A percentile compares a stretch with the other conserved stretches of the same genome.
Evolutionary conservation across 2,329 filamentous ascomycete species (phyloP).

Genomic region (Botrytis byssoidea): DNA sequence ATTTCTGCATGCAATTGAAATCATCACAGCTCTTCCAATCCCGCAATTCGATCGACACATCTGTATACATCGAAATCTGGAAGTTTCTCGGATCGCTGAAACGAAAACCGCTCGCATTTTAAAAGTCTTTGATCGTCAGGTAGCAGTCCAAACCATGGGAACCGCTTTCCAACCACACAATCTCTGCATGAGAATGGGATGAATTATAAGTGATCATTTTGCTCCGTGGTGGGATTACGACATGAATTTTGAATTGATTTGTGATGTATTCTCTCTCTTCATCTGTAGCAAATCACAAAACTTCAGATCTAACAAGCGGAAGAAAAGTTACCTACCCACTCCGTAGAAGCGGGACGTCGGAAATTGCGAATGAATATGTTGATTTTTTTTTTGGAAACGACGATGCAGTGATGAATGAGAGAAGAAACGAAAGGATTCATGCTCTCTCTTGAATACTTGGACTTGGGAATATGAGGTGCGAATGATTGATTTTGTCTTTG

Average conservation of each 20-base stretch:
- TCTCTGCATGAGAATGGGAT: neutral
- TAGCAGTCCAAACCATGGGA: no score
- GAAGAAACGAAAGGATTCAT: neutral
- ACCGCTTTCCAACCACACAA: neutral
- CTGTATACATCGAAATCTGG: no score
- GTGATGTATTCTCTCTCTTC: neutral
- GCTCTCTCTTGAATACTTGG: neutral
- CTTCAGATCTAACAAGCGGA: neutral
- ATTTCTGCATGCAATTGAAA: no score
- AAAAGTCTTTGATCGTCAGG: no score
- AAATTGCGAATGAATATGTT: neutral
- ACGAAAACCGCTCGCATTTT: no score
- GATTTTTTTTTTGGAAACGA: accelerated
- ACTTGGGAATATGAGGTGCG: neutral
- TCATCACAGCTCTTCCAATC: no score
- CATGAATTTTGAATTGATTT: neutral
- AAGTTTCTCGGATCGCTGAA: no score
- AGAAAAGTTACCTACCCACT: neutral
- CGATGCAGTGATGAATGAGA: neutral
- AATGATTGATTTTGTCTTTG: neutral
- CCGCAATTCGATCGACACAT: no score
- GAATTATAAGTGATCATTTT: neutral
- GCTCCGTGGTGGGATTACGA: accelerated
- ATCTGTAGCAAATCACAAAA: neutral
- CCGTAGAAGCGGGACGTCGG: neutral